Conservation (phyloP, 768 basidiomycete genomes). For the Mycena indigotica region DNA sequence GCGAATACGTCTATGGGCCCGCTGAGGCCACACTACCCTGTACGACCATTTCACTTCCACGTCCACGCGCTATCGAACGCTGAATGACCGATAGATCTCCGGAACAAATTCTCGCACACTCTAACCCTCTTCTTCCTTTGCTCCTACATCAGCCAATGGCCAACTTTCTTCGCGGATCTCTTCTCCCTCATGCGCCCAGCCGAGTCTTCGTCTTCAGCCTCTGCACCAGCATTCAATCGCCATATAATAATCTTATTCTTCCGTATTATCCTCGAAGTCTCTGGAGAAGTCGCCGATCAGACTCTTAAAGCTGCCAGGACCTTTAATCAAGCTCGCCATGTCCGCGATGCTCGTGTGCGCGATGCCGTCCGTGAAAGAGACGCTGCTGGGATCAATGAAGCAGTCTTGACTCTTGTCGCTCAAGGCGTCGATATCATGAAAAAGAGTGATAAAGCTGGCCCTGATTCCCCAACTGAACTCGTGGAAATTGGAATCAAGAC, state of each 20-base stretch:
- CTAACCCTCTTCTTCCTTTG: slow-evolving; percentile 86
- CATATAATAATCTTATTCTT: slow-evolving; percentile 89
- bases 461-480: slow-evolving; percentile 65
- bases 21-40: slow-evolving; percentile 83
- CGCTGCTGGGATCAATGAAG: slow-evolving; percentile 82
- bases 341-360: slow-evolving; percentile 80
- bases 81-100: slow-evolving; percentile 58
- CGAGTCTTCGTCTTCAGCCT: slow-evolving; percentile 55
- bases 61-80: slow-evolving; percentile 15
- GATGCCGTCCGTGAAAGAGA: slow-evolving; percentile 91
- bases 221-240: slow-evolving; percentile 65
- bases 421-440: slow-evolving; percentile 72
- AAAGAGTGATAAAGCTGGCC: slow-evolving; percentile 46
- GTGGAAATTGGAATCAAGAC: slow-evolving; percentile 93
- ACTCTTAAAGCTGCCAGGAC: slow-evolving; percentile 85
- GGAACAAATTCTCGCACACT: slow-evolving; percentile 95
- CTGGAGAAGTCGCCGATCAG: slow-evolving; percentile 96
- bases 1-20: slow-evolving; percentile 84
- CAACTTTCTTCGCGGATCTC: slow-evolving; percentile 79
- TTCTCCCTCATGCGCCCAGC: slow-evolving; percentile 71
- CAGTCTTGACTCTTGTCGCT: slow-evolving; percentile 80
- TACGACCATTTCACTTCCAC: slow-evolving; percentile 47
- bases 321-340: slow-evolving; percentile 69
- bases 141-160: slow-evolving; percentile 85
- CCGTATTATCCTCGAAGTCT: slow-evolving; percentile 91